Conservation (phyloP, 129 eudicot genomes). For the Cynara cardunculus region DNA sequence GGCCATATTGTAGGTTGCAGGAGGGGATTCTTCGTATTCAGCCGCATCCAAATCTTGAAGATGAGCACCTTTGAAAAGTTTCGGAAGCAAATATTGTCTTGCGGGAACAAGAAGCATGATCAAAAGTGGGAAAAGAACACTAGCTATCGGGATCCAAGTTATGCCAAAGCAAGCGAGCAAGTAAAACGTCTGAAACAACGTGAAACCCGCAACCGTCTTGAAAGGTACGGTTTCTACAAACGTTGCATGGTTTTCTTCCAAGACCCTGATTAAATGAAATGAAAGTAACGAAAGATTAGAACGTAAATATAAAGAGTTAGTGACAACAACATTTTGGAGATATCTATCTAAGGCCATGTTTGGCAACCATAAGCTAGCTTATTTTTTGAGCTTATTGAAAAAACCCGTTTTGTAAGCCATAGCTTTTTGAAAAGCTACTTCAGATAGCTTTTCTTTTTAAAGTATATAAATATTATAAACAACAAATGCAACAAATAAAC, state of each 20-base stretch:
- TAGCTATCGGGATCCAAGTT: constrained; percentile 97
- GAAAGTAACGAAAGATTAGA: background rate
- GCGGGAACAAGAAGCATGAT: constrained; percentile 97
- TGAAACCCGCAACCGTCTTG: constrained; percentile 69
- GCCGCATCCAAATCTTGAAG: constrained; percentile 98
- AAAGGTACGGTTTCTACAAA: constrained; percentile 94
- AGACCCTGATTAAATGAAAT: constrained; percentile 43
- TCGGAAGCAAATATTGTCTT: constrained; percentile 84
- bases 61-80: constrained; percentile 86
- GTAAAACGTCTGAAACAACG: constrained; percentile 77
- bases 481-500: too few relatives aligned
- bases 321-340: background rate
- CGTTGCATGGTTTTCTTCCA: constrained; percentile 85
- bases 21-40: constrained; percentile 91
- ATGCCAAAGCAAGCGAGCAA: constrained; percentile 80
- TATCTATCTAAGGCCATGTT: background rate
- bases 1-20: constrained; percentile 59
- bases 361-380: background rate
- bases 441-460: too few relatives aligned
- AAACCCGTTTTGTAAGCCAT: background rate
- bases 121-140: constrained; percentile 87
- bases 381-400: background rate
- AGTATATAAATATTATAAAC: too few relatives aligned
- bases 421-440: background rate
- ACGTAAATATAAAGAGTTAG: background rate